Percentiles rank a stretch among this genome's conserved stretches.
These are phyloP conservation scores for Aurinia saxatilis DNA, from an alignment of 345 rosid genomes.

Conservation along the genomic window DNA sequence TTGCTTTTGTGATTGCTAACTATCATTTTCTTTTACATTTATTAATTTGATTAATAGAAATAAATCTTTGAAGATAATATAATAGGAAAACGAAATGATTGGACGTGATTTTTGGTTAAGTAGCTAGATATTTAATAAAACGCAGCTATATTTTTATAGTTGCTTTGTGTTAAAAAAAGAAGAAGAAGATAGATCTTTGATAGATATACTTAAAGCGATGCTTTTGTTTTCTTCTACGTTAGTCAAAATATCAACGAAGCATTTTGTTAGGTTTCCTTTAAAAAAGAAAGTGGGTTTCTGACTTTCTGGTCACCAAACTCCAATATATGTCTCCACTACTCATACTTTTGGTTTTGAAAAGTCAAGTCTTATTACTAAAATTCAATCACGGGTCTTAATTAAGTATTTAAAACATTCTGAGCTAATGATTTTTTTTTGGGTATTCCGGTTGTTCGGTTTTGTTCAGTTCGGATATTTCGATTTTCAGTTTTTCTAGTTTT, in stretches of 20 bases:
- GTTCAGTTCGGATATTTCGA: too few species aligned
- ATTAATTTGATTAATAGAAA: background rate
- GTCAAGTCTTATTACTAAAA: background rate
- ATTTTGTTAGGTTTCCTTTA: constrained; percentile 9
- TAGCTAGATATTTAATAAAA: background rate
- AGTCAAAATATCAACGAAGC: constrained; percentile 16
- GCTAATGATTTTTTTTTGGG: background rate
- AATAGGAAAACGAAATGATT: background rate
- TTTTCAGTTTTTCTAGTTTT: too few species aligned
- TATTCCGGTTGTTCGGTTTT: too few species aligned
- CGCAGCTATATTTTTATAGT: too few species aligned
- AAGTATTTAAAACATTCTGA: background rate
- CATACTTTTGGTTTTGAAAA: too few species aligned
- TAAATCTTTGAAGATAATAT: background rate
- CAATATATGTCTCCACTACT: background rate
- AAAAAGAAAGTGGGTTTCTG: constrained; percentile 5
- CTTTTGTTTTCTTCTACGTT: background rate
- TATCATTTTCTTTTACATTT: too few species aligned
- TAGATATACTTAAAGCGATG: background rate
- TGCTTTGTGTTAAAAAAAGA: background rate
- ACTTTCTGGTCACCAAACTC: constrained; percentile 15
- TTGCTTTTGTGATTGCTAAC: too few species aligned
- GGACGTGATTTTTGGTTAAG: background rate
- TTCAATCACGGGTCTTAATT: constrained; percentile 7
- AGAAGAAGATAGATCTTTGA: background rate